Evolutionary conservation across 306 rosid species (phyloP).

Genomic region (Bauhinia variegata): DNA sequence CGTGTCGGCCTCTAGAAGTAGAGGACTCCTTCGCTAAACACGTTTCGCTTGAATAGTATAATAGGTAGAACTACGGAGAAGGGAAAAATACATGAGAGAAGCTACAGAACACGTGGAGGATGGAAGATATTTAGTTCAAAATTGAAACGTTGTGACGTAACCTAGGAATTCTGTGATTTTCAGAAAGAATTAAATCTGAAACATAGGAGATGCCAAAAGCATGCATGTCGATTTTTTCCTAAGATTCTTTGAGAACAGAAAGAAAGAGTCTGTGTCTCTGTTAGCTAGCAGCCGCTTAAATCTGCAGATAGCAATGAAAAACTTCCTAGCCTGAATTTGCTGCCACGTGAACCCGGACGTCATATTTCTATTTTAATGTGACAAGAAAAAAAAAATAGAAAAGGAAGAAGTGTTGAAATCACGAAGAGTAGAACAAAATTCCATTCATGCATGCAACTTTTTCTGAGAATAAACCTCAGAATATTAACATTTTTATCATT

Average conservation of each 20-base stretch:
- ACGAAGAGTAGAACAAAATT: too few relatives aligned
- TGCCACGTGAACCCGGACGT: not conserved
- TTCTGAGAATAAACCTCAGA: not conserved
- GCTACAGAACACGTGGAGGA: constrained; percentile 35
- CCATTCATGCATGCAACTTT: constrained; percentile 10
- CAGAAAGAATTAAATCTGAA: constrained; percentile 13
- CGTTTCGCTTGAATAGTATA: constrained; percentile 24
- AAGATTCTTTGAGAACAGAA: constrained; percentile 12
- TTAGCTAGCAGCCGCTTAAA: too few relatives aligned
- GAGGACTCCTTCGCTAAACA: not conserved
- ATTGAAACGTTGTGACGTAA: constrained; percentile 36
- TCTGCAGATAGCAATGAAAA: not conserved
- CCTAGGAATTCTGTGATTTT: constrained; percentile 29
- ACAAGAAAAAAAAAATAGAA: not conserved
- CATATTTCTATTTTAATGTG: not conserved
- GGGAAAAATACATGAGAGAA: not conserved
- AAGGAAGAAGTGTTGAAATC: too few relatives aligned
- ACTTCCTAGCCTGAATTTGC: too few relatives aligned
- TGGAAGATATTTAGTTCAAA: constrained; percentile 2
- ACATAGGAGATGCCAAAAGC: constrained; percentile 28
- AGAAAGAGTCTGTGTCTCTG: not conserved
- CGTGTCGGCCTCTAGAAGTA: constrained; percentile 34
- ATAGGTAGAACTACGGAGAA: not conserved
- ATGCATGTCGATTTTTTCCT: constrained; percentile 41
- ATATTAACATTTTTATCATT: not conserved